Evolutionary conservation across 1,284 basidiomycete species (phyloP).

Genomic region (Sanghuangporus weigelae): DNA sequence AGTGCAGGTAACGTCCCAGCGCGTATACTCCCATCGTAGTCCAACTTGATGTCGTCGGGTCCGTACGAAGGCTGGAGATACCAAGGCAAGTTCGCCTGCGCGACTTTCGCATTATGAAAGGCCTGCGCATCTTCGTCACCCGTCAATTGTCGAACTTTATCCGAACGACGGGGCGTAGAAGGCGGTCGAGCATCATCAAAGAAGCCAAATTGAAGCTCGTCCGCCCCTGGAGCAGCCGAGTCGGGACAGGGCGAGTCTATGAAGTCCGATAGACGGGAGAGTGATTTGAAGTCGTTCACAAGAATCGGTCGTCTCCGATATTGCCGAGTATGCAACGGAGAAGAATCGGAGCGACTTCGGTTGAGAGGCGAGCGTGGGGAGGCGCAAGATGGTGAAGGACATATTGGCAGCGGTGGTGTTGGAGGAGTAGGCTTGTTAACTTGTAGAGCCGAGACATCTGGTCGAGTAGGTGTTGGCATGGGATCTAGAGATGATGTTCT

Average conservation of each 20-base stretch:
- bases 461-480: slow-evolving; percentile 35
- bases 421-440: slow-evolving; percentile 31
- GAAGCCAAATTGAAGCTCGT: background rate
- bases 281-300: slow-evolving; percentile 36
- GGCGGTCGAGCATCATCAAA: background rate
- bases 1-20: slow-evolving; percentile 66
- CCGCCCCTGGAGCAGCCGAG: background rate
- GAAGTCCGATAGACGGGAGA: slow-evolving; percentile 35
- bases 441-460: slow-evolving; percentile 17
- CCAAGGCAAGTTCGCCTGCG: slow-evolving; percentile 44
- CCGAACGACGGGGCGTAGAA: slow-evolving; percentile 22
- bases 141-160: slow-evolving; percentile 38
- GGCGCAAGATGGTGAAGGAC: background rate
- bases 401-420: slow-evolving; percentile 11
- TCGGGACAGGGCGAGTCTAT: slow-evolving; percentile 31
- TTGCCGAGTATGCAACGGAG: slow-evolving; percentile 10
- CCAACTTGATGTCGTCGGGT: slow-evolving; percentile 49
- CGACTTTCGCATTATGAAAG: slow-evolving; percentile 32
- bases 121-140: slow-evolving; percentile 42
- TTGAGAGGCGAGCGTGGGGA: slow-evolving; percentile 14
- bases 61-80: slow-evolving; percentile 60
- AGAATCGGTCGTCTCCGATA: slow-evolving; percentile 32
- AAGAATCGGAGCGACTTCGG: slow-evolving; percentile 24
- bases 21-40: slow-evolving; percentile 53
- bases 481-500: slow-evolving; percentile 40